phyloP scores from a whole-genome alignment of 176 grass and related monocot species.

The Rhipidocladum racemiflorum region DNA sequence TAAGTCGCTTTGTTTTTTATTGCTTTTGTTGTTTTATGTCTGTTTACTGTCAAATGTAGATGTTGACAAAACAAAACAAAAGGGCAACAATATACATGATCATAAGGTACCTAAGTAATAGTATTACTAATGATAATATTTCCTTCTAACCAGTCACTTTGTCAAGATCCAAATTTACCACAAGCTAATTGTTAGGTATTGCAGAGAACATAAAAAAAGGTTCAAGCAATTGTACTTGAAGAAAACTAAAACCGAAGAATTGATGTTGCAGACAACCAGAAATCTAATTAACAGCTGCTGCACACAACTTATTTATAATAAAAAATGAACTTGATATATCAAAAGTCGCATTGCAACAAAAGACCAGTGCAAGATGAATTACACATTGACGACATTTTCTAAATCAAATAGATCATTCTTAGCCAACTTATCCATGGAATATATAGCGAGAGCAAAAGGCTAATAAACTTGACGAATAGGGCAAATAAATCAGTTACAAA shows the following conservation, averaged over 20 bases:
- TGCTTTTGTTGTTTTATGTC: background rate
- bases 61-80: conserved; percentile 3
- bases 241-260: background rate
- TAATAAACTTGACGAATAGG: too few relatives aligned
- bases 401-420: too few relatives aligned
- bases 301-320: conserved; percentile 18
- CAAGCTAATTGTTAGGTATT: conserved; percentile 10
- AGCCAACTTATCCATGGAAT: too few relatives aligned
- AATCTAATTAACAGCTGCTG: background rate
- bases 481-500: too few relatives aligned
- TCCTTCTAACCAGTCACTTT: background rate
- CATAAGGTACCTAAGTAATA: background rate
- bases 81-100: background rate
- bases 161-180: background rate
- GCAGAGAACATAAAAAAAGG: background rate
- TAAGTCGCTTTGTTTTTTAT: background rate
- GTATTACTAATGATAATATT: background rate
- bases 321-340: conserved; percentile 1
- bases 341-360: background rate
- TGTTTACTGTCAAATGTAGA: background rate
- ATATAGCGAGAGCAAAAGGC: too few relatives aligned
- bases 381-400: conserved; percentile 6
- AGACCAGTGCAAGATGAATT: background rate
- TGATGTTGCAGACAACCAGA: background rate
- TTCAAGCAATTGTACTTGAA: background rate